These are phyloP conservation scores for Chrysochromulina parva DNA, from an alignment of 78 protist genomes.

Conservation along the genomic window DNA sequence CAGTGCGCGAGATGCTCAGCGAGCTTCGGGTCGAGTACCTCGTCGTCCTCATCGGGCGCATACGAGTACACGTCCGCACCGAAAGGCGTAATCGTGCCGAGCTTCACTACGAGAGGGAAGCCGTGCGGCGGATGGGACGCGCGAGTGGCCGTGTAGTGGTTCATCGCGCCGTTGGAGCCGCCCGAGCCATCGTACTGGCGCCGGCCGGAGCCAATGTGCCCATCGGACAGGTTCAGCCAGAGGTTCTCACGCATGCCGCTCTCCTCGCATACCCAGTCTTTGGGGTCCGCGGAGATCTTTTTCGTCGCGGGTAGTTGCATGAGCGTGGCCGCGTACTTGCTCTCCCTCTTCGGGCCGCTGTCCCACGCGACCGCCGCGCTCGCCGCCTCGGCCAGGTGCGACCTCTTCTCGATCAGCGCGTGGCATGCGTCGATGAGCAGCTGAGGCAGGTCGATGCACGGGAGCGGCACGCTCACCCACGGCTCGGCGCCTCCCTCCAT, in stretches of 20 bases:
- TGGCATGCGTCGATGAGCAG: constrained; percentile 14
- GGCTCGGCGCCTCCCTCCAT: too few relatives aligned
- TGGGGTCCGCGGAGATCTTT: constrained; percentile 60
- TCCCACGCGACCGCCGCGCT: constrained; percentile 53
- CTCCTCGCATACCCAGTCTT: constrained; percentile 58
- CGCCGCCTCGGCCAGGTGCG: constrained; percentile 23
- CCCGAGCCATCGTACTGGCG: constrained; percentile 78
- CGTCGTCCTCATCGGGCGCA: constrained; percentile 67
- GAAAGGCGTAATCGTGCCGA: constrained; percentile 93
- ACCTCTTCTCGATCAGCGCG: constrained; percentile 36
- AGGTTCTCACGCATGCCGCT: constrained; percentile 61
- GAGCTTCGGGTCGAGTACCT: constrained; percentile 77
- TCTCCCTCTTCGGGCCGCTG: constrained; percentile 37
- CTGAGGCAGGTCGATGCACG: constrained; percentile 45
- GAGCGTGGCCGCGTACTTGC: constrained; percentile 68
- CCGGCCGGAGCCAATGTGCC: constrained; percentile 88
- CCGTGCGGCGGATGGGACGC: constrained; percentile 21
- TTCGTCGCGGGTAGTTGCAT: constrained; percentile 68
- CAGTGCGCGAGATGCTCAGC: constrained; percentile 83
- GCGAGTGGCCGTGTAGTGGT: constrained; percentile 76
- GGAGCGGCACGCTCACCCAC: constrained; percentile 3
- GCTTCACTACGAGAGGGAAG: constrained; percentile 88
- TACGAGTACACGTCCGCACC: constrained; percentile 85
- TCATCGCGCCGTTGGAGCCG: constrained; percentile 87
- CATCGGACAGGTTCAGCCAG: constrained; percentile 92